Evolutionary conservation across 192 early-diverging fungal species (phyloP), one percentile per base, ranked within the genome.

Genomic region (Jimgerdemannia lactiflua): DNA sequence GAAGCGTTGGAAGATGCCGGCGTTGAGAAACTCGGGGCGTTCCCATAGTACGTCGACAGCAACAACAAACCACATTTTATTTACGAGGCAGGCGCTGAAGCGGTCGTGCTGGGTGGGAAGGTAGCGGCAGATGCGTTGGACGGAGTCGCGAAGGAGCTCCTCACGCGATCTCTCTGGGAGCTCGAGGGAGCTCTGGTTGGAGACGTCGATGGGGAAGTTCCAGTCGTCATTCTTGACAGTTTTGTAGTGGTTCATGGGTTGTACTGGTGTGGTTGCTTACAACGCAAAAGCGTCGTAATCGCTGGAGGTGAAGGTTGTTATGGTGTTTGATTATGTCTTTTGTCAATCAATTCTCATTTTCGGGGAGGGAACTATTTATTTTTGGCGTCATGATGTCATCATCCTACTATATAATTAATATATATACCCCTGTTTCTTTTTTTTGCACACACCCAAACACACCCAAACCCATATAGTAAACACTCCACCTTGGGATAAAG

Each of bases 21-120:
- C 75, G n/a, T 64, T 69, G 59, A 65, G 67, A 19, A 85, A 78
- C 4, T 72, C 20, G 4, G 83, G 83, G 42, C 59, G 68, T 67
- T 79, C 71, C 83, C 83, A 85, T 9, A 85, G 39, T 2, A 82
- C 78, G 39, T 76, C 72, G 7, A 49, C 75, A 20, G 83, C 83
- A 18, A 77, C 74, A 6, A 75, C 49, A 4, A 39, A 42, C 83
- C 83, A 84, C n/a, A 18, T 40, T 14, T 70, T 68, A 17, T 84
- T 66, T 41, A 84, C 76, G 0, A 80, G 65, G 65, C 83, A 84
- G 9, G 78, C 74, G 9, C 73, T 65, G 39, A 68, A 74, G 6
- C 70, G 70, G 69, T 81, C 79, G 3, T 42, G 43, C 72, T 77
- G 79, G n/a, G 72, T 71, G 19, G 79, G 79, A 0, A 80, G 29